These are phyloP conservation scores for Yamadazyma scolyti DNA, from an alignment of 805 yeast species.

Conservation along the genomic window DNA sequence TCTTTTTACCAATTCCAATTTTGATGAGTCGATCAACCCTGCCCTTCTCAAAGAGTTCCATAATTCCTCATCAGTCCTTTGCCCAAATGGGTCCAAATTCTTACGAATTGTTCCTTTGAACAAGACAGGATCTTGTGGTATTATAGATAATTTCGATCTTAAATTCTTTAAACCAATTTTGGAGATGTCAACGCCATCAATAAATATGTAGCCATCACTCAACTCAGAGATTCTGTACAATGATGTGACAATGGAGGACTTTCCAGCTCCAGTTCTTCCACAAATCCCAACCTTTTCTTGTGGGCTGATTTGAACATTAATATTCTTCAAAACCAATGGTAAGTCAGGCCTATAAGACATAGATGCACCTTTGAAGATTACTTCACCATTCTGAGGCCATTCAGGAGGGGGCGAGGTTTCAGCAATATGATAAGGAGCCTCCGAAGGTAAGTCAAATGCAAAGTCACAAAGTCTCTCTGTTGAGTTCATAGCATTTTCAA, in stretches of 20 bases:
- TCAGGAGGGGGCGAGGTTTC: constrained; percentile 37
- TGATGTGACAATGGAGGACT: constrained; percentile 64
- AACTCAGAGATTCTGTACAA: constrained; percentile 55
- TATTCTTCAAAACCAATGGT: constrained; percentile 53
- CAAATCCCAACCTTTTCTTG: constrained; percentile 78
- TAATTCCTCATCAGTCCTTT: constrained; percentile 45
- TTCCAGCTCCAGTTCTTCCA: constrained; percentile 91
- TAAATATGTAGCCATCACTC: constrained; percentile 42
- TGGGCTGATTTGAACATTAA: constrained; percentile 43
- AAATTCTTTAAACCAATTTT: constrained; percentile 50
- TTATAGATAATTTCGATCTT: constrained; percentile 58
- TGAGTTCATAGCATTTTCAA: constrained; percentile 38
- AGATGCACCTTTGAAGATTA: constrained; percentile 46
- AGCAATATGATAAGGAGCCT: constrained; percentile 53
- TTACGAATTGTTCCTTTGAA: constrained; percentile 56
- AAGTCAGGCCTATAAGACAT: constrained; percentile 58
- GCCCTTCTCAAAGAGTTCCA: constrained; percentile 61
- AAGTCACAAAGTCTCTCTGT: constrained; percentile 35
- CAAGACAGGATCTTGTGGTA: constrained; percentile 71
- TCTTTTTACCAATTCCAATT: constrained; percentile 19
- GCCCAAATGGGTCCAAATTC: constrained; percentile 61
- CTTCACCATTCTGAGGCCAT: constrained; percentile 51
- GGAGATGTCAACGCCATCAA: constrained; percentile 58
- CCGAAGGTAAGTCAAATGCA: constrained; percentile 61
- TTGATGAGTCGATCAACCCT: constrained; percentile 44